Percentiles rank a stretch among this genome's conserved stretches.
Evolutionary conservation across 345 rosid genomes (phyloP).

Genomic region (Hirschfeldia incana): DNA sequence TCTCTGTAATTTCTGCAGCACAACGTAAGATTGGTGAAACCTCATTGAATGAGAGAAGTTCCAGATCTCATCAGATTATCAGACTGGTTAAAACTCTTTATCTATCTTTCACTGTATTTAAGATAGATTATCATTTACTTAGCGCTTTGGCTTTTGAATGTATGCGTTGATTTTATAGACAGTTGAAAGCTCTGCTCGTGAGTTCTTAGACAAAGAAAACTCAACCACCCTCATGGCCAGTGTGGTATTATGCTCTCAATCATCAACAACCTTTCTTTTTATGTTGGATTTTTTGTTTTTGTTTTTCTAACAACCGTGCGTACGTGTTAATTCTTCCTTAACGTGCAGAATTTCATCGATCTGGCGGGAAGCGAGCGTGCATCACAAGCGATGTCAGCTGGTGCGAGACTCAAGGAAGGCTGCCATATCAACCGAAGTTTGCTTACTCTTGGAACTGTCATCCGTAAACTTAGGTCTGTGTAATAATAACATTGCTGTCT

Average conservation of each 20-base stretch:
- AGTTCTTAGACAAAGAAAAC: slow-evolving; percentile 90
- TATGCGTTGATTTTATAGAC: slow-evolving; percentile 49
- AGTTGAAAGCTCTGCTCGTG: slow-evolving; percentile 95
- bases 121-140: too few relatives aligned
- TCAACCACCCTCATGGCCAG: slow-evolving; percentile 84
- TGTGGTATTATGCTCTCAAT: slow-evolving; percentile 77
- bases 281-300: neutral
- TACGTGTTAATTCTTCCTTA: neutral
- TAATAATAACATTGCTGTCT: neutral
- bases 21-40: slow-evolving; percentile 94
- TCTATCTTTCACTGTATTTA: slow-evolving; percentile 22
- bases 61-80: slow-evolving; percentile 96
- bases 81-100: slow-evolving; percentile 57
- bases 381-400: slow-evolving; percentile 85
- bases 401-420: slow-evolving; percentile 92
- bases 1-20: slow-evolving; percentile 47
- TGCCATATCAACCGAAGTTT: slow-evolving; percentile 97
- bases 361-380: slow-evolving; percentile 99
- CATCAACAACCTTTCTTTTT: slow-evolving; percentile 6
- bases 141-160: slow-evolving; percentile 14
- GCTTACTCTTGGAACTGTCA: slow-evolving; percentile 87
- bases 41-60: slow-evolving; percentile 81
- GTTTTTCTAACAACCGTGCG: neutral
- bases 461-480: slow-evolving; percentile 88
- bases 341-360: slow-evolving; percentile 82